Base-by-base conservation (phyloP, 768 basidiomycete species). In the Pulveroboletus sp. region DNA sequence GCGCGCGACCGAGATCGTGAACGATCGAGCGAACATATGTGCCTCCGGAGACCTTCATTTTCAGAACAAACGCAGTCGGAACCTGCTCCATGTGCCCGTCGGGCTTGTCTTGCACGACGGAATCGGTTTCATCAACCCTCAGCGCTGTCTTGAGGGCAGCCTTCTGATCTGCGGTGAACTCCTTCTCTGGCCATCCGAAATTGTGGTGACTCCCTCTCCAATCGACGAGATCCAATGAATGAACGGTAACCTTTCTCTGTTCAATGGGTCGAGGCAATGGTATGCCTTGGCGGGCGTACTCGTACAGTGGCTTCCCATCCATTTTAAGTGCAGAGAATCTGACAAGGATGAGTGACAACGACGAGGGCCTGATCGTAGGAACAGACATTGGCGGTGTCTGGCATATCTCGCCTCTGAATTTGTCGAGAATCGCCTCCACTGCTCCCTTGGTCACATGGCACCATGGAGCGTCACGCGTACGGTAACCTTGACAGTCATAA, bases 311-410 rank as follows among this genome's bases (percentile, higher is more conserved):
- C 67, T 80, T 90, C 1, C 96, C 96, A 57, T 98, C 93, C 94
- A 98, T 98, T 69, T 98, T 98, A 32, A 98, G 76, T 2, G 96
- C 96, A 9, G 96, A 98, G 70, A 94, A 99, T 64, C 95, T 97
- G 63, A 27, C 7, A 37, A 48, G 39, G 50, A 46, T 50, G 51
- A 53, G 48, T 42, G 46, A 21, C 38, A 12, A 35, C 45, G 35
- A 38, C 18, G 30, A 39, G n/a, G 11, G 27, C 45, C 39, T 47
- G 27, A 38, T 47, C 31, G 3, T 15, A 36, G 21, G 44, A 49
- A 52, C 73, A 61, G 56, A 95, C 95, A 99, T 88, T 6, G 96
- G 96, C 5, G 96, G 96, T 1, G 83, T 77, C 68, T 99, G 96
- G 51, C 78, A 72, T 58, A 98, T 96, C 56, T 92, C 81, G 28